These are phyloP conservation scores for Emergomyces pasteurianus DNA, from an alignment of 2,329 filamentous ascomycete genomes.

Conservation along the genomic window DNA sequence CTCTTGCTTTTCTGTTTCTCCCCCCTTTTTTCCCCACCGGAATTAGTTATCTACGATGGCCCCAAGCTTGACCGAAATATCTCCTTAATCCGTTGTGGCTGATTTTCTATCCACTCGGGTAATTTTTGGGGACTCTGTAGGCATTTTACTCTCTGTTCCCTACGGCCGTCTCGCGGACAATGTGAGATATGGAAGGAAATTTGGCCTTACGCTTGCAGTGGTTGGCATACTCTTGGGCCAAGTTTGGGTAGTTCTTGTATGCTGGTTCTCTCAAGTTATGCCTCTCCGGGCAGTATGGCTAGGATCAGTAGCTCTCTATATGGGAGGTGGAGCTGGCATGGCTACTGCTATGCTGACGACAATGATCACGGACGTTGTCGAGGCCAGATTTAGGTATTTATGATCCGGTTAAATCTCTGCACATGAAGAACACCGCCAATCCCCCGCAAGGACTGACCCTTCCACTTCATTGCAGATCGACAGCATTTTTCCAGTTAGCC, in stretches of 20 bases:
- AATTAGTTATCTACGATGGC: background rate
- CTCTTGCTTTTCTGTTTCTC: background rate
- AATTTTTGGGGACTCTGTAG: conserved; percentile 17
- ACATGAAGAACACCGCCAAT: background rate
- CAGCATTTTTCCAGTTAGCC: conserved; percentile 30
- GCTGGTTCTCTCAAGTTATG: conserved; percentile 29
- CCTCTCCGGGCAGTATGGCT: conserved; percentile 39
- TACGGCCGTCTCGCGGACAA: conserved; percentile 39
- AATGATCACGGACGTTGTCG: conserved; percentile 41
- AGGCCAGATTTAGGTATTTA: conserved; percentile 30
- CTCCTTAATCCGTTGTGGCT: background rate
- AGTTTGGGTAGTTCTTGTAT: conserved; percentile 21
- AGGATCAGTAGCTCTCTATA: conserved; percentile 33
- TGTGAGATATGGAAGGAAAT: conserved; percentile 33
- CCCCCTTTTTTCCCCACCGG: background rate
- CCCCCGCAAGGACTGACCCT: background rate
- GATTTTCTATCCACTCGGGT: background rate
- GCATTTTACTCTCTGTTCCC: conserved; percentile 37
- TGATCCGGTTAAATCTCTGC: conserved; percentile 5
- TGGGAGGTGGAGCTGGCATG: conserved; percentile 38
- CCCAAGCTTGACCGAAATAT: background rate
- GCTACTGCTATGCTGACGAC: conserved; percentile 37
- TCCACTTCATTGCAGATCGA: conserved; percentile 18
- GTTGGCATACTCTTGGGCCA: conserved; percentile 29
- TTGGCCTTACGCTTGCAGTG: conserved; percentile 31